Evolutionary conservation across 768 basidiomycete genomes (phyloP), one percentile per base, ranked within the genome.

Genomic region (Antrodiella citrinella): DNA sequence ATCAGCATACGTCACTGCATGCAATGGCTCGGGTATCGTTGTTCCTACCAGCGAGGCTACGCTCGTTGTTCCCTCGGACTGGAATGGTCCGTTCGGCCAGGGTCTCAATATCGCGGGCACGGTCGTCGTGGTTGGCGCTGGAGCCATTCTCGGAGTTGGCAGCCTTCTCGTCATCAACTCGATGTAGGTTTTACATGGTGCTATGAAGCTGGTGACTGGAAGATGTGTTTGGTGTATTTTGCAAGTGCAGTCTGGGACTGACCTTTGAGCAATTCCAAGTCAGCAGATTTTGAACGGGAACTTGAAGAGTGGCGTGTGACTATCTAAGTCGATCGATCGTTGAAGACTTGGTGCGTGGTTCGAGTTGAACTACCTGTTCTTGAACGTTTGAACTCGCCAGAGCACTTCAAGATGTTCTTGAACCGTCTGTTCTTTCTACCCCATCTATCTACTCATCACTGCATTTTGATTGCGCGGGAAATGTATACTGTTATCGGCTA

Each of bases 41-140:
- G 54, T 82, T 41, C 52, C 69, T 9, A 49, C 70, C 3, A 62
- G 66, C 11, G 58, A 70, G 38, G 68, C 71, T 19, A 63, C 70
- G 1, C 68, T 88, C 30, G 49, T 58, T 0, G 59, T 79, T 15
- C 77, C 83, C 1, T 42, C 65, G 0, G 64, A 55, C 53, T 87
- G 84, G 86, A 73, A 84, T 55, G 85, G 86, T 0, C 80, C 80
- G 3, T 68, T 70, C 49, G 75, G 69, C 12, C 65, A 69, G 9
- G 61, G 67, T n/a, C 67, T 88, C 53, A 70, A 71, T 45, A 51
- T 65, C 0, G 68, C 62, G 2, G 73, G 64, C 22, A 74, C 74
- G 0, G 71, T 68, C n/a, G 51, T 83, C 23, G 64, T 67, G 4
- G 74, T 82, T 15, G 59, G 60, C 18, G 55, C 69, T 4, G 77